Evolutionary conservation across 768 basidiomycete genomes (phyloP).

Genomic region (Cystofilobasidium macerans): DNA sequence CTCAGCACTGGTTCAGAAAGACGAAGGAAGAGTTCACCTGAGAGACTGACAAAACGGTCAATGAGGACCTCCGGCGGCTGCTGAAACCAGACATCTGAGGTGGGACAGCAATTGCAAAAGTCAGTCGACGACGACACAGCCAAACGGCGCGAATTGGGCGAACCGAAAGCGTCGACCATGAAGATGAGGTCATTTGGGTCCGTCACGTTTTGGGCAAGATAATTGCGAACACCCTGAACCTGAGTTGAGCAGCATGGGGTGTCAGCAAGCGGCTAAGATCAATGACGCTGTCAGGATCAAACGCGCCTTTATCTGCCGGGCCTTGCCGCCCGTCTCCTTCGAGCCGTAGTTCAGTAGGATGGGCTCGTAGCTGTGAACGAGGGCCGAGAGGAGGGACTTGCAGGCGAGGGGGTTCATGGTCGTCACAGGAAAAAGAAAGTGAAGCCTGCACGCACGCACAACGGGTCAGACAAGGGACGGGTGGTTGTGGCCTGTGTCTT

Average conservation of each 20-base stretch:
- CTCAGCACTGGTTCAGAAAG: background rate
- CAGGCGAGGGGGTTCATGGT: background rate
- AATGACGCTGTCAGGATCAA: background rate
- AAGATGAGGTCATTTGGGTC: background rate
- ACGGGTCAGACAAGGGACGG: too few relatives aligned
- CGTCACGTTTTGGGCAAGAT: constrained; percentile 7
- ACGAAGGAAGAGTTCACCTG: background rate
- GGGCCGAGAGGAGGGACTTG: background rate
- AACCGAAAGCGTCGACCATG: constrained; percentile 5
- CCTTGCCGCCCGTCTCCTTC: background rate
- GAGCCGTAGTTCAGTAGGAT: background rate
- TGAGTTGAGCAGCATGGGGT: too few relatives aligned
- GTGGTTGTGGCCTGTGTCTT: too few relatives aligned
- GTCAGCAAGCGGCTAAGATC: background rate
- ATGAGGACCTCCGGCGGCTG: constrained; percentile 2
- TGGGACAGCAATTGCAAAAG: too few relatives aligned
- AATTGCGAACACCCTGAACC: constrained; percentile 12
- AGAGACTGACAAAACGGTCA: background rate
- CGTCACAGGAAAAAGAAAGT: background rate
- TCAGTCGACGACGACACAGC: too few relatives aligned
- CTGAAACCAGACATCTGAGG: constrained; percentile 20
- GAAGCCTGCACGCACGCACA: too few relatives aligned
- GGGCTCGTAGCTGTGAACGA: background rate
- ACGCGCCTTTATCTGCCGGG: background rate
- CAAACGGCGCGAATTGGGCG: too few relatives aligned